Percentiles rank a stretch among this genome's conserved stretches.
phyloP scores from a whole-genome alignment of 306 rosid species.

The apple (Malus domestica) region DNA sequence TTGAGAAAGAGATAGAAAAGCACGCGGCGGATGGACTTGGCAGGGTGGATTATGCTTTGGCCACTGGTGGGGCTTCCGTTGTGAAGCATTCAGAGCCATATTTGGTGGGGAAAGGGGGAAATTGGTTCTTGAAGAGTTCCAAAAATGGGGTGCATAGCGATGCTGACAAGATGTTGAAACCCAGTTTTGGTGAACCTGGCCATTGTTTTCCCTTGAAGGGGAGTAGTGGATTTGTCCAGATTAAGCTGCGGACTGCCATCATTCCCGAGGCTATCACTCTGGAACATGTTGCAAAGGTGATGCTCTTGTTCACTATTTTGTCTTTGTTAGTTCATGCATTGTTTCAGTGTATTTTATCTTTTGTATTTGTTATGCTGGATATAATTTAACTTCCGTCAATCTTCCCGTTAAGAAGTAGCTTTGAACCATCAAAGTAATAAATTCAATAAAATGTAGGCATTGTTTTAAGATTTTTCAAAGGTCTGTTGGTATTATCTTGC shows the following conservation, averaged over 20 bases:
- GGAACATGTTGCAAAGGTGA: conserved; percentile 95
- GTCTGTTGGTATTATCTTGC: not conserved
- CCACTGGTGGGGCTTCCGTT: conserved; percentile 56
- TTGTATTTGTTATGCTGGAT: not conserved
- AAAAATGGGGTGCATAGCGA: conserved; percentile 39
- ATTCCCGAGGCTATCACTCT: conserved; percentile 84
- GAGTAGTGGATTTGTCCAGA: conserved; percentile 68
- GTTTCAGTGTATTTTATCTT: not conserved
- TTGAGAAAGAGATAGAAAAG: conserved; percentile 72
- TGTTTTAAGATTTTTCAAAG: not conserved
- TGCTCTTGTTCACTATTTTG: not conserved
- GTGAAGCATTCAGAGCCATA: conserved; percentile 66
- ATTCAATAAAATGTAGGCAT: not conserved
- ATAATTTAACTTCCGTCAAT: not conserved
- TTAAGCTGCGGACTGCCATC: conserved; percentile 66
- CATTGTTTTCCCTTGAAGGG: conserved; percentile 90
- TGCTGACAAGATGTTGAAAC: conserved; percentile 72
- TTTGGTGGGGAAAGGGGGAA: conserved; percentile 27
- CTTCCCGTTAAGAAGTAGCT: not conserved
- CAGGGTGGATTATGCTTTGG: conserved; percentile 70
- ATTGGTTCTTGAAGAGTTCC: conserved; percentile 36
- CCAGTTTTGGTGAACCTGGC: conserved; percentile 96
- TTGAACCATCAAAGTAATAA: not conserved
- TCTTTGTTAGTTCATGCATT: not conserved
- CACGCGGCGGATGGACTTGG: conserved; percentile 95